Conservation (phyloP, 23 red algal species). For the Agarophyton chilense region DNA sequence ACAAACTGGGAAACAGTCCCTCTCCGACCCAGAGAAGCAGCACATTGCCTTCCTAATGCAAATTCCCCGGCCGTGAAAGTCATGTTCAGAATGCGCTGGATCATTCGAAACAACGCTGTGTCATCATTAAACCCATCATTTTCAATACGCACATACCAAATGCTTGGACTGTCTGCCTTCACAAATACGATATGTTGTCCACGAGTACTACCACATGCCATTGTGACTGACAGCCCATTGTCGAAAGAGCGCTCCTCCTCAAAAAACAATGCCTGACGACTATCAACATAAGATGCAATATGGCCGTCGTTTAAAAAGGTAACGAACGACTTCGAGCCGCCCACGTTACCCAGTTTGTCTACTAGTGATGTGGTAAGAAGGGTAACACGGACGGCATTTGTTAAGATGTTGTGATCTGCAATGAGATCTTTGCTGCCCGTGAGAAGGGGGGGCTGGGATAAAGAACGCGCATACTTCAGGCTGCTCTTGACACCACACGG, state of each 20-base stretch:
- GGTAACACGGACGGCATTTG: slow-evolving; percentile 42
- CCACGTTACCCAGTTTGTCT: slow-evolving; percentile 38
- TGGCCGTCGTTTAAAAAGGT: slow-evolving; percentile 46
- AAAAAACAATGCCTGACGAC: not conserved
- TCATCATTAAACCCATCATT: slow-evolving; percentile 51
- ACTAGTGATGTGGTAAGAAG: slow-evolving; percentile 31
- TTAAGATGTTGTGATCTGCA: slow-evolving; percentile 48
- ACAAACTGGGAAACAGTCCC: slow-evolving; percentile 64
- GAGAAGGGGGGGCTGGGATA: slow-evolving; percentile 25
- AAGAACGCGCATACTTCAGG: slow-evolving; percentile 39
- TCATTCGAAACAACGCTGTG: slow-evolving; percentile 43
- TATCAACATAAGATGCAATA: slow-evolving; percentile 37
- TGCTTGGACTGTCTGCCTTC: slow-evolving; percentile 63
- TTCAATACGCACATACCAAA: slow-evolving; percentile 46
- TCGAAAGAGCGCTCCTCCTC: slow-evolving; percentile 10
- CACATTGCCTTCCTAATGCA: slow-evolving; percentile 25
- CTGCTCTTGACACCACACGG: slow-evolving; percentile 9
- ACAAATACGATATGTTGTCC: slow-evolving; percentile 37
- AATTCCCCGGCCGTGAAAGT: slow-evolving; percentile 51
- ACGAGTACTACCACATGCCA: slow-evolving; percentile 9
- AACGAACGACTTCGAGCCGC: slow-evolving; percentile 38
- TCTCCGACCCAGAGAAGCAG: slow-evolving; percentile 26
- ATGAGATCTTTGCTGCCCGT: slow-evolving; percentile 27
- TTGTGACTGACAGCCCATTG: slow-evolving; percentile 19
- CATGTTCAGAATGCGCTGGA: slow-evolving; percentile 66